Conservation (phyloP, 805 yeast genomes). For the Yamadazyma akitaensis region DNA sequence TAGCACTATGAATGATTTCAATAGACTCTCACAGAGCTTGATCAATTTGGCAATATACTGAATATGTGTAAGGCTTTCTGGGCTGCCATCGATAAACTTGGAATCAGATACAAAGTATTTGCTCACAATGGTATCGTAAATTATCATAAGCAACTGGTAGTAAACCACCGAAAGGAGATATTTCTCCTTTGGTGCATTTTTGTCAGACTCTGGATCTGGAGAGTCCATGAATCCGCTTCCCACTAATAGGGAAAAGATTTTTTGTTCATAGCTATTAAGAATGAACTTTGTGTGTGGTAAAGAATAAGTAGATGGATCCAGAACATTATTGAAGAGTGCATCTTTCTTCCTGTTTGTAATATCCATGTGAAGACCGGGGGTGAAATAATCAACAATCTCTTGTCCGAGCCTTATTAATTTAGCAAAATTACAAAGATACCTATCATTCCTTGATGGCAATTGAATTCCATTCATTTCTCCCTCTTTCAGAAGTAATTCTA, state of each 20-base stretch:
- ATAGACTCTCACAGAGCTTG: conserved; percentile 43
- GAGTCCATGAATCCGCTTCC: conserved; percentile 38
- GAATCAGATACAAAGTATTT: conserved; percentile 20
- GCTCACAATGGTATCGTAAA: conserved; percentile 52
- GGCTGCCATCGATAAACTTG: conserved; percentile 8
- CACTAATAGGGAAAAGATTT: conserved; percentile 36
- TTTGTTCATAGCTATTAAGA: conserved; percentile 39
- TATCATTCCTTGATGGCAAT: conserved; percentile 30
- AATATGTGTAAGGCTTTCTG: conserved; percentile 28
- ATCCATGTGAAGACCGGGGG: conserved; percentile 21
- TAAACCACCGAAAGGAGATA: conserved; percentile 43
- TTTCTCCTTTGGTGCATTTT: conserved; percentile 30
- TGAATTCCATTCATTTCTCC: conserved; percentile 16
- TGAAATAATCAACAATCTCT: conserved; percentile 42
- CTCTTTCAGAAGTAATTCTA: conserved; percentile 13
- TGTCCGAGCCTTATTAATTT: conserved; percentile 48
- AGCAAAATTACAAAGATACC: conserved; percentile 43
- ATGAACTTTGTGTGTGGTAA: conserved; percentile 19
- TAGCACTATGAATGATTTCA: conserved; percentile 42
- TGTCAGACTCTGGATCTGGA: conserved; percentile 12
- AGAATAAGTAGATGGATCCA: conserved; percentile 14
- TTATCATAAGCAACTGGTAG: conserved; percentile 48
- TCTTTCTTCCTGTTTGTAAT: conserved; percentile 11
- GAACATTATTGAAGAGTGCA: conserved; percentile 12
- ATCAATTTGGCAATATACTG: conserved; percentile 42